These are phyloP conservation scores for Apiospora aurea DNA, from an alignment of 2,329 filamentous ascomycete species.

Conservation along the genomic window DNA sequence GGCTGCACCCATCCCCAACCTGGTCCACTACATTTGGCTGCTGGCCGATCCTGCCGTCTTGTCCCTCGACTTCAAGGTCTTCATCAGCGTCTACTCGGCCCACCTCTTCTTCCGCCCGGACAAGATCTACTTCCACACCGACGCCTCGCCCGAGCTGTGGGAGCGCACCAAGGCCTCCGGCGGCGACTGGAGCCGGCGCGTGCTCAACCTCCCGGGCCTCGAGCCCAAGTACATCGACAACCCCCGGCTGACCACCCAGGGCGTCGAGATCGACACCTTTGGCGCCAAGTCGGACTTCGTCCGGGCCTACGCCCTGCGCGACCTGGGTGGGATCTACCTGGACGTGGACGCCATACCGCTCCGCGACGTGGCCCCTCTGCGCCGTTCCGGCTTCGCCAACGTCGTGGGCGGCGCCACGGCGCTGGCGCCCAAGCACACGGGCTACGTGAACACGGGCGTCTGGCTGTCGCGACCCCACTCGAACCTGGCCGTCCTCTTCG, in stretches of 20 bases:
- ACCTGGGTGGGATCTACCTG: constrained; percentile 3
- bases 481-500: constrained; percentile 6
- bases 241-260: background rate
- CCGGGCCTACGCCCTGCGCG: constrained; percentile 9
- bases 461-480: background rate
- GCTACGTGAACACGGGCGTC: constrained; percentile 22
- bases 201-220: background rate
- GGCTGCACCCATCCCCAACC: background rate
- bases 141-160: constrained; percentile 10
- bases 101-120: constrained; percentile 13
- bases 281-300: constrained; percentile 18
- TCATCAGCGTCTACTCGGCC: constrained; percentile 17
- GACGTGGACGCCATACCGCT: constrained; percentile 11
- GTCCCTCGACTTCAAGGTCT: constrained; percentile 23
- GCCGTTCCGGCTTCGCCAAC: constrained; percentile 5
- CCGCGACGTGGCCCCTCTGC: background rate
- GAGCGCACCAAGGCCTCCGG: background rate
- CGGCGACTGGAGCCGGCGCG: background rate
- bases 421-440: background rate
- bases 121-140: constrained; percentile 20
- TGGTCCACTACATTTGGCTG: constrained; percentile 26
- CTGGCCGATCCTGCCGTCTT: background rate
- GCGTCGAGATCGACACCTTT: constrained; percentile 4
- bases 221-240: background rate
- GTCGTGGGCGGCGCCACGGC: constrained; percentile 16